Base-by-base conservation (phyloP, 352 stramenopile species). In the Pythium monospermum region DNA sequence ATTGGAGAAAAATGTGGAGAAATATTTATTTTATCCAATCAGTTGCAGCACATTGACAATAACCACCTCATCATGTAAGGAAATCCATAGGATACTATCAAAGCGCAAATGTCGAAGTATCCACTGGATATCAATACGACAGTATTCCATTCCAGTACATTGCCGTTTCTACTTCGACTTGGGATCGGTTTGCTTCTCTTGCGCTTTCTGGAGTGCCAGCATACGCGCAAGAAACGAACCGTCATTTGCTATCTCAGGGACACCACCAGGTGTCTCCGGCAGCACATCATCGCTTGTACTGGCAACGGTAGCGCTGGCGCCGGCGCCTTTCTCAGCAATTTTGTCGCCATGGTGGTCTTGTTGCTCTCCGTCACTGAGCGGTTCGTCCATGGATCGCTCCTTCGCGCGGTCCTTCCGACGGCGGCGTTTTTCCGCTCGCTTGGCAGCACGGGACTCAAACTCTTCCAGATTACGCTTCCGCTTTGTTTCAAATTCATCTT, bases 171-270 rank as follows among this genome's bases (percentile, higher is more conserved):
- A 46, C 31, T 27, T 54, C 6, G 31, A n/a, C 3, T 44, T 15
- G 27, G 23, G 12, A 53, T 40, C 13, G 6, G 45, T 5, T 16
- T 49, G 18, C 23, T 51, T 23, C 22, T 64, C 10, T 40, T 83
- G 50, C 26, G 76, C 22, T 59, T 84, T 66, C 53, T 89, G 75
- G 55, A 83, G 44, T 0, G 69, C 68, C 33, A 93, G 63, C 74
- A 93, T 89, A 23, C 57, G 71, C 32, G 76, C 79, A 21, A 93
- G 38, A 43, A 91, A 93, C 51, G 73, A 90, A 22, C 83, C 83
- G 54, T 93, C 83, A 54, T 93, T 89, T 0, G 79, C 50, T 51
- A 93, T 90, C 59, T 85, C 79, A 0, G 76, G 63, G 13, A 93
- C 77, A 22, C 77, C 82, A 1, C 79, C 82, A 0, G 79, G 79